phyloP scores from a whole-genome alignment of 2,329 filamentous ascomycete genomes.

The Macroventuria anomochaeta region DNA sequence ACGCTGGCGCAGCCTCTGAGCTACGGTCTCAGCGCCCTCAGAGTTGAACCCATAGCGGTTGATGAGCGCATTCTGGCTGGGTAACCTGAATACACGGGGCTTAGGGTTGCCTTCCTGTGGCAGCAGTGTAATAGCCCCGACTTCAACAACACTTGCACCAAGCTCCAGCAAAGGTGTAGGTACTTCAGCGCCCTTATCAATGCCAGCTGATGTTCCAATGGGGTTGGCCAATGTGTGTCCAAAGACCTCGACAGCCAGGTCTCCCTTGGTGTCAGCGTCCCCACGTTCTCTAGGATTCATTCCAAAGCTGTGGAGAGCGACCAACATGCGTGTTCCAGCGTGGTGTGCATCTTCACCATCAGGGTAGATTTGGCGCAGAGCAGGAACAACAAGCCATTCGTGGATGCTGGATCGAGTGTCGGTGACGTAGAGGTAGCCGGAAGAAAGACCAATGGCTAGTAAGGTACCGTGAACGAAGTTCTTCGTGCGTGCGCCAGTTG shows the following conservation, averaged over 20 bases:
- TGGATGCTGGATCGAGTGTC: conserved; percentile 62
- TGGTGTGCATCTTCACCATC: conserved; percentile 95
- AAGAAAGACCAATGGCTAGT: conserved; percentile 55
- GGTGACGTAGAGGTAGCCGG: conserved; percentile 60
- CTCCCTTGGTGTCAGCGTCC: conserved; percentile 60
- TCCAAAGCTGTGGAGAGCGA: conserved; percentile 73
- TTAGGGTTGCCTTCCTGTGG: conserved; percentile 87
- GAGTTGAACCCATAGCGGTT: conserved; percentile 97
- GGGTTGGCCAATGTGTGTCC: conserved; percentile 81
- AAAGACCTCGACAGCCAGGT: conserved; percentile 71
- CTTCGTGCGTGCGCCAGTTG: conserved; percentile 54
- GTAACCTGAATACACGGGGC: conserved; percentile 86
- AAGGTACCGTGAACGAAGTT: conserved; percentile 62
- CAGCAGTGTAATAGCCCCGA: conserved; percentile 87
- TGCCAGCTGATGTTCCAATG: conserved; percentile 90
- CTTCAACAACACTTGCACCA: conserved; percentile 86
- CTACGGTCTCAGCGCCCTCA: conserved; percentile 85
- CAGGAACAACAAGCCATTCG: conserved; percentile 62
- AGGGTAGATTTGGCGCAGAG: conserved; percentile 69
- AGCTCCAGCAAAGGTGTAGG: conserved; percentile 83
- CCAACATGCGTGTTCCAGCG: conserved; percentile 72
- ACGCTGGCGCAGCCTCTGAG: conserved; percentile 76
- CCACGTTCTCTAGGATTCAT: conserved; percentile 84
- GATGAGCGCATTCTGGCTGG: conserved; percentile 83
- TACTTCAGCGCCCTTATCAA: conserved; percentile 93